Evolutionary conservation across 805 yeast genomes (phyloP), one percentile per base, ranked within the genome.

Genomic region (Saccharomycopsis javanensis): DNA sequence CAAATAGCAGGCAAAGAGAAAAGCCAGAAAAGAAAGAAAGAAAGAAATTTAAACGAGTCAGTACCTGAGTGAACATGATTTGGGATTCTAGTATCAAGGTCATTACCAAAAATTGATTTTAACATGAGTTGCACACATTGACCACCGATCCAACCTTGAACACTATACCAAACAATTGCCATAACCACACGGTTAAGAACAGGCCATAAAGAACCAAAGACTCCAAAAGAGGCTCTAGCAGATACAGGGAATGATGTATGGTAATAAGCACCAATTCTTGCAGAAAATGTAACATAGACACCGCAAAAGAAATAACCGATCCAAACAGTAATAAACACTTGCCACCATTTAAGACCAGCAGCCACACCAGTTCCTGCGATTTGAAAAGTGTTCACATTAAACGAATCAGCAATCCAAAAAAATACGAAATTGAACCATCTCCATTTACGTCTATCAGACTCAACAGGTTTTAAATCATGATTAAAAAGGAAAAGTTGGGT

Each of bases 331-430:
- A 89, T 71, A 95, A 96, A 89, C 11, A 86, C 82, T 67, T 84
- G 90, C 95, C 96, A 89, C 96, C 96, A 88, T 16, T 84, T 79
- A 70, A 89, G 72, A 10, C 94, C 94, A 23, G 82, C 80, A 55
- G 76, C 74, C 57, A 86, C 84, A 64, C 96, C 96, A 0, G 96
- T 86, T 7, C 92, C 83, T 1, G 96, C 96, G 64, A 89, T 88
- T 73, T 86, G 90, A 89, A 92, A 88, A 5, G 96, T 88, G 68
- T 87, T 88, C 67, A 89, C 82, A 71, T 89, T 89, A 73, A 89
- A 87, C 33, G 96, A 83, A 68, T 89, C 97, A 0, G 96, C 89
- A 58, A 89, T 69, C 97, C 97, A 89, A 64, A 87, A 86, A 62
- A 79, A 81, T 13, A 86, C 82, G 67, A 73, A 89, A 68, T 88